phyloP scores from a whole-genome alignment of 495 filamentous ascomycete species.

The Aspergillus ostianus region DNA sequence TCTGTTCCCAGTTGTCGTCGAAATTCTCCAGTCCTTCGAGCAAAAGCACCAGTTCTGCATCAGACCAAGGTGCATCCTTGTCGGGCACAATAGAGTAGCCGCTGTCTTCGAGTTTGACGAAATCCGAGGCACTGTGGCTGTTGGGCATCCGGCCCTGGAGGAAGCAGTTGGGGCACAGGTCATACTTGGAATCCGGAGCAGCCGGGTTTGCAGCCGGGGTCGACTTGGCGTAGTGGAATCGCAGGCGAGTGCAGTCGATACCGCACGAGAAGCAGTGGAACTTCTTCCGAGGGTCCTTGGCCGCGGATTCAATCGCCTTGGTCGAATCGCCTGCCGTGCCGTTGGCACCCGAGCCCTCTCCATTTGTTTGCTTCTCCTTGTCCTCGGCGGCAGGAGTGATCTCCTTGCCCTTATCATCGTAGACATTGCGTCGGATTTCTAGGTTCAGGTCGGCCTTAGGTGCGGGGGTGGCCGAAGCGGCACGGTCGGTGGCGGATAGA shows the following conservation, averaged over 20 bases:
- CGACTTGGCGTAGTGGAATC: constrained; percentile 79
- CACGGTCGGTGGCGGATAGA: constrained; percentile 70
- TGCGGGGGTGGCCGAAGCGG: constrained; percentile 63
- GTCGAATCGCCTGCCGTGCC: constrained; percentile 46
- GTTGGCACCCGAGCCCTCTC: constrained; percentile 62
- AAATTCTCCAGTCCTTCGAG: constrained; percentile 87
- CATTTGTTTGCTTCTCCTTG: constrained; percentile 71
- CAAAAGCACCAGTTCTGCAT: constrained; percentile 78
- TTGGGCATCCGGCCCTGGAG: constrained; percentile 74
- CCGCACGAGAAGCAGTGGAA: constrained; percentile 87
- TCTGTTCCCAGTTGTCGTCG: constrained; percentile 92
- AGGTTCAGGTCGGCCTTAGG: constrained; percentile 81
- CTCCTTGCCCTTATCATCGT: constrained; percentile 88
- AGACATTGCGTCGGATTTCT: constrained; percentile 90
- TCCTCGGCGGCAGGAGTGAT: constrained; percentile 57
- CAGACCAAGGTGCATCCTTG: constrained; percentile 82
- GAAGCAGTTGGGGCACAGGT: constrained; percentile 88
- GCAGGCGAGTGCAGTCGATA: constrained; percentile 86
- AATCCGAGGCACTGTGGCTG: constrained; percentile 69
- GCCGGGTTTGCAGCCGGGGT: constrained; percentile 54
- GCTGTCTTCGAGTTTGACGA: constrained; percentile 85
- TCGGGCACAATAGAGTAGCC: constrained; percentile 70
- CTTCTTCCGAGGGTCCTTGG: constrained; percentile 63
- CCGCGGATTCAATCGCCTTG: constrained; percentile 59
- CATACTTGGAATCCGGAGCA: constrained; percentile 65